Percentiles rank a stretch among this genome's conserved stretches.
These are phyloP conservation scores for Nakazawaea ernobii DNA, from an alignment of 805 yeast genomes.

Conservation along the genomic window DNA sequence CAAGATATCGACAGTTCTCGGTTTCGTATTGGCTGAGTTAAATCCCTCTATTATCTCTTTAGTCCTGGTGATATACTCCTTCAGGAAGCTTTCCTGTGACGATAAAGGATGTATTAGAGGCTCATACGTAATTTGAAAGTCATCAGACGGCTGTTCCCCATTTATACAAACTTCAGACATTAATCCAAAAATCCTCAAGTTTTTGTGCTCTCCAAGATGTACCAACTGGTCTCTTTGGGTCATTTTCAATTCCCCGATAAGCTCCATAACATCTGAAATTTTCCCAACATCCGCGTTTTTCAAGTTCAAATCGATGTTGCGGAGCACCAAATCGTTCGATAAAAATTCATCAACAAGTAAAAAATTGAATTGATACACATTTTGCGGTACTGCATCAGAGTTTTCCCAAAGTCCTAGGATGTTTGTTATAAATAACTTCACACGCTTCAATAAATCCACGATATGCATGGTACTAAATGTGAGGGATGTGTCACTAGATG, in stretches of 20 bases:
- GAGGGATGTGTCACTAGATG: constrained; percentile 22
- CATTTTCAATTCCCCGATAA: constrained; percentile 43
- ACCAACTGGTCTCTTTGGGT: constrained; percentile 40
- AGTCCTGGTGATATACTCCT: constrained; percentile 46
- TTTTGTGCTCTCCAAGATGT: constrained; percentile 24
- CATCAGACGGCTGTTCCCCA: not conserved
- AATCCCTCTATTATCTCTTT: constrained; percentile 50
- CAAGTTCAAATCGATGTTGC: constrained; percentile 14
- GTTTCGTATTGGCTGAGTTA: constrained; percentile 40
- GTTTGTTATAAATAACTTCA: constrained; percentile 35
- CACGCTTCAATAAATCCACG: constrained; percentile 23
- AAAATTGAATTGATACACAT: constrained; percentile 35
- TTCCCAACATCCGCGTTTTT: constrained; percentile 8
- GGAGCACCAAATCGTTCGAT: constrained; percentile 15
- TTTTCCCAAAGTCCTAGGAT: constrained; percentile 20
- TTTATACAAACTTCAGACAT: constrained; percentile 13
- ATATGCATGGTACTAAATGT: constrained; percentile 23
- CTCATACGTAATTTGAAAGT: constrained; percentile 13
- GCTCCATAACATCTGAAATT: constrained; percentile 25
- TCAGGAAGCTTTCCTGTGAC: constrained; percentile 29
- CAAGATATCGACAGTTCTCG: constrained; percentile 65
- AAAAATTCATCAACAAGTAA: constrained; percentile 37
- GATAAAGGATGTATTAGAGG: constrained; percentile 21
- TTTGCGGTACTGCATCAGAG: constrained; percentile 15
- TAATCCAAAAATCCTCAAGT: constrained; percentile 26